These are phyloP conservation scores for Exophiala sideris DNA, from an alignment of 2,329 filamentous ascomycete genomes.

Conservation along the genomic window DNA sequence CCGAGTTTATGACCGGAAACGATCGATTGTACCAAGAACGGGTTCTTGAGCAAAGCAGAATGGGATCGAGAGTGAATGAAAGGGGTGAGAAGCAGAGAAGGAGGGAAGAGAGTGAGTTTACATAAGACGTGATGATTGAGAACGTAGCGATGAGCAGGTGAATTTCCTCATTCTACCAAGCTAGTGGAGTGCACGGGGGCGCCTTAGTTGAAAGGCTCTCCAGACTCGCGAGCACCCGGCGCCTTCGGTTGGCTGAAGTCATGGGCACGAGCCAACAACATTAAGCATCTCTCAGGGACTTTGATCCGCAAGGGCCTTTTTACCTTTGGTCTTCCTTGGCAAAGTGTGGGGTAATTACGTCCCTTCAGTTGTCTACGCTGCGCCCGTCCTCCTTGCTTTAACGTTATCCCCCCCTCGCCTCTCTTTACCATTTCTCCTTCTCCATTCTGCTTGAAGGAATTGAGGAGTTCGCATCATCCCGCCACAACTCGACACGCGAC, in stretches of 20 bases:
- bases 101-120: neutral
- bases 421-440: no score
- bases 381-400: no score
- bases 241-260: neutral
- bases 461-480: no score
- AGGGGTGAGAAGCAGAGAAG: neutral
- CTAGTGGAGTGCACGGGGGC: neutral
- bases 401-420: no score
- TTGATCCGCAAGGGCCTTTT: neutral
- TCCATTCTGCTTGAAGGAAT: no score
- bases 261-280: neutral
- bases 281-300: neutral
- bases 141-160: neutral
- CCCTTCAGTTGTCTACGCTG: neutral
- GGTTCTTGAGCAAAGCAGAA: no score
- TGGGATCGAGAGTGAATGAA: neutral
- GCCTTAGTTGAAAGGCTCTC: neutral
- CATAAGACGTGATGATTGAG: neutral
- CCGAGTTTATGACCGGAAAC: no score
- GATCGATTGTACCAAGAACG: no score
- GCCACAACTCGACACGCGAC: no score
- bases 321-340: neutral
- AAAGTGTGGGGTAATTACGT: neutral
- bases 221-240: neutral
- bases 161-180: neutral